These are phyloP conservation scores for Amorphotheca resinae DNA, from an alignment of 495 filamentous ascomycete species.

Conservation along the genomic window DNA sequence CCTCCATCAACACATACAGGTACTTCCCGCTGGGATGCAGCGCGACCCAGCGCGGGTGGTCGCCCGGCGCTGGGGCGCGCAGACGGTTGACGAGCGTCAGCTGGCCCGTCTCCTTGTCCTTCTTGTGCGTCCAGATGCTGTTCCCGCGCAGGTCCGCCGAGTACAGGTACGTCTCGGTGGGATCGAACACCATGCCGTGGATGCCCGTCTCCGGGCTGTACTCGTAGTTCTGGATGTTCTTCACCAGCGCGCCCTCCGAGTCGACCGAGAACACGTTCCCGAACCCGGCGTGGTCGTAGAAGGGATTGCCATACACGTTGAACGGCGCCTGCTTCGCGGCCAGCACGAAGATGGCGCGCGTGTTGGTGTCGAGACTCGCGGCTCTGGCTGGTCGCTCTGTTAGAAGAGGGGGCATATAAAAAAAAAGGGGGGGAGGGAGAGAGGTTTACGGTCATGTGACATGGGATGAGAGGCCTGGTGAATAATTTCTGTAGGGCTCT, in stretches of 20 bases:
- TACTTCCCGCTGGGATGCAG: constrained; percentile 65
- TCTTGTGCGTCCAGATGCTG: constrained; percentile 77
- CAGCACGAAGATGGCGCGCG: constrained; percentile 74
- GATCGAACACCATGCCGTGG: constrained; percentile 83
- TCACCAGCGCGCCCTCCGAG: constrained; percentile 43
- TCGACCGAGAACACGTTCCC: constrained; percentile 68
- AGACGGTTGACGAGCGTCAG: constrained; percentile 55
- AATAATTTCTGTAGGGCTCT: constrained; percentile 63
- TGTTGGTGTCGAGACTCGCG: constrained; percentile 56
- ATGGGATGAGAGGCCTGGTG: constrained; percentile 65
- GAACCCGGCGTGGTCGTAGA: constrained; percentile 71
- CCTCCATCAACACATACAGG: constrained; percentile 77
- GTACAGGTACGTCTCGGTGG: constrained; percentile 73
- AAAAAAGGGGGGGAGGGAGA: too few relatives aligned
- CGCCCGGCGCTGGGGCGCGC: constrained; percentile 53
- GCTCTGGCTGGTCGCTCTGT: constrained; percentile 53
- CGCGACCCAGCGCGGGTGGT: constrained; percentile 78
- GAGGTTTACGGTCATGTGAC: constrained; percentile 39
- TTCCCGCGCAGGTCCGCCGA: constrained; percentile 74
- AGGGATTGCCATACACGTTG: constrained; percentile 74
- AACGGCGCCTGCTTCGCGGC: constrained; percentile 64
- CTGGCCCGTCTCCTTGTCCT: constrained; percentile 42
- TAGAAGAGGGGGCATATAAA: constrained; percentile 4
- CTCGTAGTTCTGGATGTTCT: constrained; percentile 68
- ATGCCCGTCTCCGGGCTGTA: constrained; percentile 64